Evolutionary conservation across 2,329 filamentous ascomycete genomes (phyloP).

Genomic region (Acephala macrosclerotiorum): DNA sequence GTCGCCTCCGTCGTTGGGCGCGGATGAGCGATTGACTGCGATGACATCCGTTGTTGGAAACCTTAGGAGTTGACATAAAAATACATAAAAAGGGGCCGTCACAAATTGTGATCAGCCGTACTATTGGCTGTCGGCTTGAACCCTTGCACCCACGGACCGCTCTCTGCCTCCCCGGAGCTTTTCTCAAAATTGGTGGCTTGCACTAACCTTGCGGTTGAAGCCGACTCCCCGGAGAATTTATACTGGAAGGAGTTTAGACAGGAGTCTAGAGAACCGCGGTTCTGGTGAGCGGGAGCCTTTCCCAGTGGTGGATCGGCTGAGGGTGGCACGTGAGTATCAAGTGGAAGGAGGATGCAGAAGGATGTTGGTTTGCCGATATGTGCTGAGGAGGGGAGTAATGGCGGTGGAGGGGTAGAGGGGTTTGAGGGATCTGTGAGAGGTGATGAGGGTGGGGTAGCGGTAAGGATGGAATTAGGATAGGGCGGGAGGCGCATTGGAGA

Average conservation of each 20-base stretch:
- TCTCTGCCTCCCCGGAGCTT: not conserved
- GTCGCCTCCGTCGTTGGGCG: too few species aligned
- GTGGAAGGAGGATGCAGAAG: not conserved
- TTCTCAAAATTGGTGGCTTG: not conserved
- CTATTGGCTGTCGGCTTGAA: constrained; percentile 9
- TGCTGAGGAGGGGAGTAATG: not conserved
- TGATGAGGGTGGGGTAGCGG: too few species aligned
- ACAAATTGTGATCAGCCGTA: constrained; percentile 18
- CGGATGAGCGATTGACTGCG: too few species aligned
- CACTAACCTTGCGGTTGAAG: constrained; percentile 1
- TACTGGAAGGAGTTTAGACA: constrained; percentile 3
- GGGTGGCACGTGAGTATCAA: not conserved
- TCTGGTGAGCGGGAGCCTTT: constrained; percentile 1
- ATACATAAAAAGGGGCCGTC: constrained; percentile 18
- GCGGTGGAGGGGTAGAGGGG: too few species aligned
- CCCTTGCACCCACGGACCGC: not conserved
- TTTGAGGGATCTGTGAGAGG: too few species aligned
- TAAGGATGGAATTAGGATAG: too few species aligned
- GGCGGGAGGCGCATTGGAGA: too few species aligned
- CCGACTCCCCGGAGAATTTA: constrained; percentile 26
- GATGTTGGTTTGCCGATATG: not conserved
- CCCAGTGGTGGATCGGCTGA: not conserved
- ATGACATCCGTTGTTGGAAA: too few species aligned
- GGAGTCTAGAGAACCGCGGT: not conserved
- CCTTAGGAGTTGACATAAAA: not conserved